Evolutionary conservation across 2,329 filamentous ascomycete genomes (phyloP).

Genomic region (Cytospora paraplurivora): DNA sequence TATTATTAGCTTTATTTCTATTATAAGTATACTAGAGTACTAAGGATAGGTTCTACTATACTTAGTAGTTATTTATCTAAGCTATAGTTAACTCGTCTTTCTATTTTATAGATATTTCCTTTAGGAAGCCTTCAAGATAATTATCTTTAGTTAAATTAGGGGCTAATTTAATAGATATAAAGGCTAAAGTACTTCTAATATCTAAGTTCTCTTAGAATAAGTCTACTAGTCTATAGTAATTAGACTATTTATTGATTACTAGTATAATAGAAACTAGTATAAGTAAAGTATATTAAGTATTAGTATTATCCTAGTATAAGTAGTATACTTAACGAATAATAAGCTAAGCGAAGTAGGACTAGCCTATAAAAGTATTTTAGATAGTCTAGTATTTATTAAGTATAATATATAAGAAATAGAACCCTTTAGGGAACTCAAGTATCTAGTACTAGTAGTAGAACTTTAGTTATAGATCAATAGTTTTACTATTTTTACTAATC

Average conservation of each 20-base stretch:
- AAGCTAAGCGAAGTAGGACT: not conserved
- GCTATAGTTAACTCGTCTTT: not conserved
- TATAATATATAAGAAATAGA: not conserved
- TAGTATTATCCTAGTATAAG: not conserved
- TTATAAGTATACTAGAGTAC: not conserved
- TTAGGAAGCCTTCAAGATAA: not conserved
- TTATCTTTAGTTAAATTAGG: too few relatives aligned
- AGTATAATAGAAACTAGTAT: not conserved
- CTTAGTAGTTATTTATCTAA: rapidly evolving
- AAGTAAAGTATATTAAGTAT: not conserved
- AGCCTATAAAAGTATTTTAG: not conserved
- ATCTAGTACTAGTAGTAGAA: too few relatives aligned
- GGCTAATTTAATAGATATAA: too few relatives aligned
- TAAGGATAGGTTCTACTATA: not conserved
- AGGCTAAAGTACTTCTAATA: too few relatives aligned
- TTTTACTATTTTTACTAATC: too few relatives aligned
- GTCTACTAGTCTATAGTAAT: not conserved
- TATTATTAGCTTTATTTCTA: not conserved
- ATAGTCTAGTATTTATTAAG: not conserved
- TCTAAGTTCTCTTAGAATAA: not conserved
- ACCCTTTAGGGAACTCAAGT: too few relatives aligned
- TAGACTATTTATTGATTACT: not conserved
- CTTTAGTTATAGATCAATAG: too few relatives aligned
- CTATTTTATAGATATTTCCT: not conserved
- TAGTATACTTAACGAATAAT: not conserved